A percentile compares a stretch with the other conserved stretches of the same genome.
Evolutionary conservation across 2,329 filamentous ascomycete species (phyloP).

Genomic region (Fusarium sp.): DNA sequence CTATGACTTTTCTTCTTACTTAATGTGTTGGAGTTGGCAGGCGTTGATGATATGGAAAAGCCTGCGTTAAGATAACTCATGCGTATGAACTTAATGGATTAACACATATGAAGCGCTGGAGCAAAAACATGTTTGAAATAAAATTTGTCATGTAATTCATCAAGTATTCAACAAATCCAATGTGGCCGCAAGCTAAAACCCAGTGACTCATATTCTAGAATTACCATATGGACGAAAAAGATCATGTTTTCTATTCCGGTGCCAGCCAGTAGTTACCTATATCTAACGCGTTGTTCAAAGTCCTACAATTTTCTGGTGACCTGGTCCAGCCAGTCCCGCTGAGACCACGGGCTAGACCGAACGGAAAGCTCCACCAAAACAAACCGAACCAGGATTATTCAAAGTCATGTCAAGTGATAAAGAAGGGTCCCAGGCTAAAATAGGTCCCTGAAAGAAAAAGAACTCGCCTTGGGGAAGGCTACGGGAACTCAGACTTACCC

Average conservation of each 20-base stretch:
- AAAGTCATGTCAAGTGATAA: slow-evolving; percentile 16
- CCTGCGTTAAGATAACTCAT: background rate
- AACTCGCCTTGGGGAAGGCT: background rate
- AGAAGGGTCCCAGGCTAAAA: background rate
- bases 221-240: background rate
- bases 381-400: slow-evolving; percentile 14
- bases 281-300: background rate
- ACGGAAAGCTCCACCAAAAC: slow-evolving; percentile 33
- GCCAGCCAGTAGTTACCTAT: background rate
- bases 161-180: background rate
- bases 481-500: background rate
- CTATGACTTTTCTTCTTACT: slow-evolving; percentile 41
- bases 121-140: background rate
- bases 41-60: slow-evolving; percentile 10
- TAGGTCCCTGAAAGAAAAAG: background rate
- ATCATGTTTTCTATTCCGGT: background rate
- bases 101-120: background rate
- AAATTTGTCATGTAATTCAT: background rate
- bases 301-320: slow-evolving; percentile 25
- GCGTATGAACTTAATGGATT: background rate
- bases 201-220: background rate
- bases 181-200: background rate
- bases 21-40: background rate
- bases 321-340: slow-evolving; percentile 27
- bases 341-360: slow-evolving; percentile 35